Conservation (phyloP, 202 grass and related monocot species). For the Schoenoplectus triqueter region DNA sequence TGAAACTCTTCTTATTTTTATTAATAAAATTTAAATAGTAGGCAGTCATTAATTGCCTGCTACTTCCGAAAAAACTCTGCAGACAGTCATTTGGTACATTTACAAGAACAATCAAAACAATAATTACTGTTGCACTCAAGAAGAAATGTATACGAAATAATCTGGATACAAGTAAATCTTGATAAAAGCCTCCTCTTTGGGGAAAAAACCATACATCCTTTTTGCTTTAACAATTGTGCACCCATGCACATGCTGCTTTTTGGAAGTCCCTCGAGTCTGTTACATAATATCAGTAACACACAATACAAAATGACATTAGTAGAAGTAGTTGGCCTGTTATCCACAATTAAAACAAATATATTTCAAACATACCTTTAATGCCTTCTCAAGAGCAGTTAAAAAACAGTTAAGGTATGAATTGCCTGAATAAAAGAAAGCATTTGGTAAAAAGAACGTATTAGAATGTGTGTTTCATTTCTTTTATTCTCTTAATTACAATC, state of each 20-base stretch:
- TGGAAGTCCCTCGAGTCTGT: slow-evolving; percentile 61
- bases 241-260: slow-evolving; percentile 85
- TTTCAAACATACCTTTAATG: slow-evolving; percentile 68
- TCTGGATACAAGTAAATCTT: slow-evolving; percentile 97
- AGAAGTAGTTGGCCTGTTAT: not conserved
- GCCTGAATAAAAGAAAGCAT: slow-evolving; percentile 54
- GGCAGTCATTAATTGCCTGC: too few relatives aligned
- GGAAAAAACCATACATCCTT: slow-evolving; percentile 86
- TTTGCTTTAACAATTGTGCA: slow-evolving; percentile 93
- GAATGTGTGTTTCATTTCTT: slow-evolving; percentile 12
- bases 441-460: slow-evolving; percentile 18
- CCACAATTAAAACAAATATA: slow-evolving; percentile 28
- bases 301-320: slow-evolving; percentile 26
- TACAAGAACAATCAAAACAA: slow-evolving; percentile 19
- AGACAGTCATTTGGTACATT: not conserved
- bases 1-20: too few relatives aligned
- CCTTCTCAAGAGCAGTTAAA: slow-evolving; percentile 82
- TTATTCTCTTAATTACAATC: not conserved
- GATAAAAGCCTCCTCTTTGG: slow-evolving; percentile 73
- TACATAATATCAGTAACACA: slow-evolving; percentile 39
- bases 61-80: not conserved
- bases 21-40: too few relatives aligned
- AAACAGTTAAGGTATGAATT: slow-evolving; percentile 67
- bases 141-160: slow-evolving; percentile 23
- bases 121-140: not conserved